These are phyloP conservation scores for Boechera retrofracta DNA, from an alignment of 345 rosid species.

Conservation along the genomic window DNA sequence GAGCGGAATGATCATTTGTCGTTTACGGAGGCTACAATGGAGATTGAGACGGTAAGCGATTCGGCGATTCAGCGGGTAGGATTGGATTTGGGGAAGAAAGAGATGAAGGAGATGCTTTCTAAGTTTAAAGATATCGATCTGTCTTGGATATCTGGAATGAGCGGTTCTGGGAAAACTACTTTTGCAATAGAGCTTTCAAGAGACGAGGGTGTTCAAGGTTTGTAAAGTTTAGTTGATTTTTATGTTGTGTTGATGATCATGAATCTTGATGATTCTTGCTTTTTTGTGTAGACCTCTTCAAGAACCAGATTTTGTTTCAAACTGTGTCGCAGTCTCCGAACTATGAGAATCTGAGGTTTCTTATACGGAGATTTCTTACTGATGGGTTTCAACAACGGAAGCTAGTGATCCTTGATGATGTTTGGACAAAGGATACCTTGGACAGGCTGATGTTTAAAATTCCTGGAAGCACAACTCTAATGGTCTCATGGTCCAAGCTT, in stretches of 20 bases:
- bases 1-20: too few relatives aligned
- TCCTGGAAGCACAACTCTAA: slow-evolving; percentile 66
- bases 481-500: slow-evolving; percentile 72
- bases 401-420: slow-evolving; percentile 85
- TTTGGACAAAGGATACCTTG: slow-evolving; percentile 68
- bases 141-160: slow-evolving; percentile 68
- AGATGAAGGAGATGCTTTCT: slow-evolving; percentile 71
- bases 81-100: slow-evolving; percentile 38
- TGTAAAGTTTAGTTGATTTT: slow-evolving; percentile 44
- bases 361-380: slow-evolving; percentile 47
- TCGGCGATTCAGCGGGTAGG: too few relatives aligned
- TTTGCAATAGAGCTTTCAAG: slow-evolving; percentile 63
- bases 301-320: slow-evolving; percentile 55
- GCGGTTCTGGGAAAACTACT: slow-evolving; percentile 53
- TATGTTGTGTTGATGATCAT: neutral
- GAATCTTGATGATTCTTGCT: neutral
- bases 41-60: too few relatives aligned
- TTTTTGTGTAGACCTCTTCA: slow-evolving; percentile 52
- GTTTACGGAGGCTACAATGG: too few relatives aligned
- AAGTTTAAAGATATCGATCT: slow-evolving; percentile 4
- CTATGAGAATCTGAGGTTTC: slow-evolving; percentile 51
- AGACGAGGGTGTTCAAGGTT: slow-evolving; percentile 58
- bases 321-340: slow-evolving; percentile 86
- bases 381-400: slow-evolving; percentile 3
- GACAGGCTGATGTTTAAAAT: slow-evolving; percentile 52